Evolutionary conservation across 116 monocot genomes (phyloP).

Genomic region (Zostera marina): DNA sequence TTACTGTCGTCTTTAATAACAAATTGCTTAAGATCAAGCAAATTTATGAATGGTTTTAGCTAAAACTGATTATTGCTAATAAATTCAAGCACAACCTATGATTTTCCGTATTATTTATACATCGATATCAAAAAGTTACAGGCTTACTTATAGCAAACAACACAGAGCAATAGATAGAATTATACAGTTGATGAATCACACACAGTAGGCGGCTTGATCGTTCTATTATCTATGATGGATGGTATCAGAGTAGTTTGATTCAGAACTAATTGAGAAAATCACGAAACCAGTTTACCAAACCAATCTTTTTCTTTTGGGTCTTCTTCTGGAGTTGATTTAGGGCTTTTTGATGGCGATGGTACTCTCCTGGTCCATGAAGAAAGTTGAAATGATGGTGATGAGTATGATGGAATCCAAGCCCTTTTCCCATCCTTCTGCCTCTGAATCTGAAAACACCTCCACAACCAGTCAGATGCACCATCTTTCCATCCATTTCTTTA

Average conservation of each 20-base stretch:
- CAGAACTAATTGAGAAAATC: neutral
- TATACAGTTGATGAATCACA: no score
- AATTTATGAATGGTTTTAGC: no score
- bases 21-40: no score
- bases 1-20: no score
- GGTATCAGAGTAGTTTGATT: neutral
- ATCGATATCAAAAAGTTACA: no score
- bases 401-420: neutral
- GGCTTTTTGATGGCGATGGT: neutral
- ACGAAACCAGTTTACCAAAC: neutral
- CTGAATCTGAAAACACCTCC: neutral
- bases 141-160: no score
- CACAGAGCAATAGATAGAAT: no score
- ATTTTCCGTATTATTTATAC: no score
- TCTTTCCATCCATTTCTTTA: neutral
- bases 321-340: constrained; percentile 1
- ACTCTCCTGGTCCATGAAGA: neutral
- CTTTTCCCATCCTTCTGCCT: constrained; percentile 5
- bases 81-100: no score
- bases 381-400: neutral
- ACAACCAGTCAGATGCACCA: neutral
- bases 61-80: no score
- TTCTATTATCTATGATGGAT: no score
- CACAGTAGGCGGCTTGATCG: no score
- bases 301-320: neutral